Base-by-base conservation (phyloP, 495 filamentous ascomycete genomes). In the Poronia punctata region DNA sequence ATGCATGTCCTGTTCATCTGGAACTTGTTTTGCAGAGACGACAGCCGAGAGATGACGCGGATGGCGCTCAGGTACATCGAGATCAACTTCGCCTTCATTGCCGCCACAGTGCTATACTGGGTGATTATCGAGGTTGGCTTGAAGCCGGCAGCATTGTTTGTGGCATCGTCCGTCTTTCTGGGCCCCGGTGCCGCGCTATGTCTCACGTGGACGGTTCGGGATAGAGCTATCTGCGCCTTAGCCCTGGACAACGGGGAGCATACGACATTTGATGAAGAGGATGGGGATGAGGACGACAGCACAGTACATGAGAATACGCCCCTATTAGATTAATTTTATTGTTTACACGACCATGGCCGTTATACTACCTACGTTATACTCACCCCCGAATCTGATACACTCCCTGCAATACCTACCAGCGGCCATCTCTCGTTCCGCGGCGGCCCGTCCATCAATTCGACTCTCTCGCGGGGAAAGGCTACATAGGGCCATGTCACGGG, bases 61-160 rank as follows among this genome's bases (percentile, higher is more conserved):
- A 49, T 54, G 7, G 53, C 57, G 4, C 44, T 59, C 34, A 57
- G 53, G 37, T 59, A 61, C 30, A 52, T 68, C 19, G 45, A 48
- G 26, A 59, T 66, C 28, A 53, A 67, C 40, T 36, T 59, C 23
- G 44, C 52, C 19, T 64, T 56, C 32, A 48, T 61, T 14, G 53
- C 40, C 3, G 40, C 59, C 45, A 66, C 62, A 0, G 56, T 66
- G 12, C 26, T 64, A 26, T 68, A 68, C 35, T 68, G 65, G 65
- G 40, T 67, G 2, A 38, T 65, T 16, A 54, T 62, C 5, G 65
- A 68, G 41, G 53, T 59, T 0, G 62, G 64, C 6, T 52, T 54
- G 52, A 32, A 43, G 31, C 53, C 56, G 15, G 46, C 49, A 14
- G 19, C 53, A 7, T 35, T 61, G 22, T 55, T 64, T 48, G 41